These are phyloP conservation scores for Bathelium albidoporum DNA, from an alignment of 495 filamentous ascomycete genomes.

Conservation along the genomic window DNA sequence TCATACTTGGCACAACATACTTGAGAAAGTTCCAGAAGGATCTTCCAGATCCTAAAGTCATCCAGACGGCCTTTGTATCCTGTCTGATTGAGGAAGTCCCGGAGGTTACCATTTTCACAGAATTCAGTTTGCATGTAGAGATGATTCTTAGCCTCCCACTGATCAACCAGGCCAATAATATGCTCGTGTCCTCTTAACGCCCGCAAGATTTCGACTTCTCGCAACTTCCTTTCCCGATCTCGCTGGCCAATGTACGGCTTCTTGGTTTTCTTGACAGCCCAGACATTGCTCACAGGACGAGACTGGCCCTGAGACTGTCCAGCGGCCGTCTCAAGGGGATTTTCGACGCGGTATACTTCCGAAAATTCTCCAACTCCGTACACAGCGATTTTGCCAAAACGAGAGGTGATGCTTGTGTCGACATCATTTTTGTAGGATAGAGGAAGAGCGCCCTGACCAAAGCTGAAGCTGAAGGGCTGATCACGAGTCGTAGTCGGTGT, in stretches of 20 bases:
- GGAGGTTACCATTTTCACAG: slow-evolving; percentile 84
- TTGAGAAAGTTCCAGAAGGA: slow-evolving; percentile 69
- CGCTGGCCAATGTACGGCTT: slow-evolving; percentile 61
- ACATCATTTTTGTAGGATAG: slow-evolving; percentile 51
- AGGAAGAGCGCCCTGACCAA: slow-evolving; percentile 40
- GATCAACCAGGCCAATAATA: slow-evolving; percentile 65
- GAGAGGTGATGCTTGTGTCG: slow-evolving; percentile 54
- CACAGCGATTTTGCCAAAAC: slow-evolving; percentile 66
- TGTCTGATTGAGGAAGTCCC: slow-evolving; percentile 65
- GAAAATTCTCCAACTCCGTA: slow-evolving; percentile 89
- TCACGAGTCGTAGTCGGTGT: slow-evolving; percentile 70
- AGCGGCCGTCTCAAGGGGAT: slow-evolving; percentile 23
- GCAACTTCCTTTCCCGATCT: slow-evolving; percentile 66
- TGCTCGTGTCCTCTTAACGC: slow-evolving; percentile 66
- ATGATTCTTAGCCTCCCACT: slow-evolving; percentile 71
- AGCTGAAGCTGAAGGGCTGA: slow-evolving; percentile 40
- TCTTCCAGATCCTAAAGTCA: slow-evolving; percentile 98
- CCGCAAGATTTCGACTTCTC: slow-evolving; percentile 68
- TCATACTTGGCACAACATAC: slow-evolving; percentile 42
- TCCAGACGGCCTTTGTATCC: slow-evolving; percentile 79
- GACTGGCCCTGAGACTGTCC: slow-evolving; percentile 19
- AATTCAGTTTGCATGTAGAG: slow-evolving; percentile 97
- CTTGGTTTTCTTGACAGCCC: slow-evolving; percentile 87
- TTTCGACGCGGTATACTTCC: slow-evolving; percentile 70
- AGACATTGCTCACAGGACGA: slow-evolving; percentile 43